Evolutionary conservation across 78 protist species (phyloP), one percentile per base, ranked within the genome.

Genomic region (Pelomyxa schiedti): DNA sequence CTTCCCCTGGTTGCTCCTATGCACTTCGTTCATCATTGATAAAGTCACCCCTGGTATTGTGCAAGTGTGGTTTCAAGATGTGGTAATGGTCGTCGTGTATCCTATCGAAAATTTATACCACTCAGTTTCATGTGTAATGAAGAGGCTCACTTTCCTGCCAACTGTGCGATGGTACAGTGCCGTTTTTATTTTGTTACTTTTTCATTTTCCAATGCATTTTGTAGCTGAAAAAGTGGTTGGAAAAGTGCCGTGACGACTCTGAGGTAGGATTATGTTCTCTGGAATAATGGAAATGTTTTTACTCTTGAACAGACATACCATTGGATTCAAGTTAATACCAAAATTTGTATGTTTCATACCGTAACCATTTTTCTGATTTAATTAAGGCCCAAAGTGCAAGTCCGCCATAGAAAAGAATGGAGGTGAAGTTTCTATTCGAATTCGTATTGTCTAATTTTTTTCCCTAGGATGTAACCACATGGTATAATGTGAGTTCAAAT

Each of bases 371-470:
- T n/a, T n/a, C n/a, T n/a, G n/a, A n/a, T n/a, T n/a, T n/a, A n/a
- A n/a, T n/a, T n/a, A n/a, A 47, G 58, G 58, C 58, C 73, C 73
- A 8, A 3, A 5, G 53, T 69, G 73, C 42, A 69, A 69, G 22
- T 69, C 73, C 22, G 5, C 53, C 4, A 69, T 69, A 26, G 73
- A 69, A 4, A 69, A 69, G 73, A 69, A 69, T 29, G 73, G 73
- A n/a, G n/a, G n/a, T n/a, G n/a, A n/a, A n/a, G n/a, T n/a, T n/a
- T n/a, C n/a, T n/a, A n/a, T n/a, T n/a, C n/a, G n/a, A n/a, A n/a
- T n/a, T n/a, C n/a, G n/a, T n/a, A n/a, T n/a, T n/a, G n/a, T n/a
- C n/a, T n/a, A n/a, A n/a, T n/a, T n/a, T n/a, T n/a, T n/a, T n/a
- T n/a, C n/a, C n/a, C n/a, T n/a, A 4, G 73, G 73, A 36, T 66